phyloP scores from a whole-genome alignment of 176 grass and related monocot genomes.

The Zea luxurians region DNA sequence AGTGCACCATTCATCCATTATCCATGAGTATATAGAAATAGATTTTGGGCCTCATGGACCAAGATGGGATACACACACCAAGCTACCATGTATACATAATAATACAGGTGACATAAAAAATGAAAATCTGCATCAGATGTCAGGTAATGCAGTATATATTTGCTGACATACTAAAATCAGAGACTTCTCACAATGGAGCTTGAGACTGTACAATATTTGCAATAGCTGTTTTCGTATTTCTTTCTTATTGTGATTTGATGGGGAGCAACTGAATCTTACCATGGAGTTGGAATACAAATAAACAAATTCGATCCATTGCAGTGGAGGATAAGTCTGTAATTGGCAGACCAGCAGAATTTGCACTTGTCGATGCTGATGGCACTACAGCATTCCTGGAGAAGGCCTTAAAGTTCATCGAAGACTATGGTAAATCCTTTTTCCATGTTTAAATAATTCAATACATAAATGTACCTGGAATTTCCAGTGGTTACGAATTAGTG shows the following conservation, averaged over 20 bases:
- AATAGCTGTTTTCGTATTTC: neutral
- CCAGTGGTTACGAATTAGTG: neutral
- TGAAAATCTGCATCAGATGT: conserved; percentile 17
- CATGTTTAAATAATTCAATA: conserved; percentile 12
- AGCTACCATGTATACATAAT: conserved; percentile 14
- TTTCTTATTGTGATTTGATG: neutral
- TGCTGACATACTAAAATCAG: conserved; percentile 16
- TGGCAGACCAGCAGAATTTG: conserved; percentile 63
- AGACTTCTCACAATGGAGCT: neutral
- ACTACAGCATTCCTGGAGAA: conserved; percentile 90
- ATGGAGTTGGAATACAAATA: conserved; percentile 29
- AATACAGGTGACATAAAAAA: neutral
- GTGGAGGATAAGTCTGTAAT: conserved; percentile 64
- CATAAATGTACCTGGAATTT: neutral
- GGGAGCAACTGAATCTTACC: conserved; percentile 9
- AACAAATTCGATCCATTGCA: conserved; percentile 40
- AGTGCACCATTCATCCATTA: neutral
- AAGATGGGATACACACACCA: neutral
- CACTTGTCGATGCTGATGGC: conserved; percentile 77
- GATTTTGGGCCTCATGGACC: neutral
- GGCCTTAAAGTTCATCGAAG: conserved; percentile 86
- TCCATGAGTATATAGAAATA: neutral
- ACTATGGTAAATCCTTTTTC: conserved; percentile 63
- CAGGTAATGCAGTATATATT: conserved; percentile 20
- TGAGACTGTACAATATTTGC: conserved; percentile 4